Percentiles rank a stretch among this genome's conserved stretches.
Evolutionary conservation across 2,329 filamentous ascomycete species (phyloP).

Genomic region (Fusarium newnesense): DNA sequence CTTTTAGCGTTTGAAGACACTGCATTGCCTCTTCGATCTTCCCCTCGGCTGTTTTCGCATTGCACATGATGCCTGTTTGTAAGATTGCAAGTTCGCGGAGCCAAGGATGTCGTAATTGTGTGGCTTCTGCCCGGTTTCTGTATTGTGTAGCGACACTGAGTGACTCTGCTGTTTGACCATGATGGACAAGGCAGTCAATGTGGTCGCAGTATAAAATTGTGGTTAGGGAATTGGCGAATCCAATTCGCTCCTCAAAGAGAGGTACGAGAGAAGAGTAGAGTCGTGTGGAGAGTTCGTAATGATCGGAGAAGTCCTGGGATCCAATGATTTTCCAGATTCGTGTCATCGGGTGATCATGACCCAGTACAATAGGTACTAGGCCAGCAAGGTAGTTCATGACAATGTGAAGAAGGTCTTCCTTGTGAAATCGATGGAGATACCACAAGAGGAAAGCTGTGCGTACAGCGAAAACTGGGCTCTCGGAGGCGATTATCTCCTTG

Average conservation of each 20-base stretch:
- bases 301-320: conserved; percentile 46
- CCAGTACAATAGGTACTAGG: conserved; percentile 46
- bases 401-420: conserved; percentile 47
- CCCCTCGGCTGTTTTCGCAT: conserved; percentile 45
- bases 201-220: conserved; percentile 50
- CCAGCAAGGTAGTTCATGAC: conserved; percentile 47
- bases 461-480: conserved; percentile 48
- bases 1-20: conserved; percentile 44
- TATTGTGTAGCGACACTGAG: conserved; percentile 46
- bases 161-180: conserved; percentile 42
- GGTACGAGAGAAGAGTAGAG: conserved; percentile 47
- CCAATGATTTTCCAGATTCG: conserved; percentile 48
- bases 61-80: conserved; percentile 46
- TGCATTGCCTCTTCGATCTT: conserved; percentile 46
- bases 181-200: conserved; percentile 47
- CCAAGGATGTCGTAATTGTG: conserved; percentile 46
- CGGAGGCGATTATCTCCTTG: conserved; percentile 47
- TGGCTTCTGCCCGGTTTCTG: conserved; percentile 44
- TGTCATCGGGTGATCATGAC: conserved; percentile 44
- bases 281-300: conserved; percentile 47
- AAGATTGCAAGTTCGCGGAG: conserved; percentile 47
- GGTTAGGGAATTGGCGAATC: conserved; percentile 48
- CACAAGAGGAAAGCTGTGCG: conserved; percentile 50
- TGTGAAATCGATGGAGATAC: conserved; percentile 49
- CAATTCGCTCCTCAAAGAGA: conserved; percentile 46